Evolutionary conservation across 2,329 filamentous ascomycete genomes (phyloP).

Genomic region (Penicillium sp.): DNA sequence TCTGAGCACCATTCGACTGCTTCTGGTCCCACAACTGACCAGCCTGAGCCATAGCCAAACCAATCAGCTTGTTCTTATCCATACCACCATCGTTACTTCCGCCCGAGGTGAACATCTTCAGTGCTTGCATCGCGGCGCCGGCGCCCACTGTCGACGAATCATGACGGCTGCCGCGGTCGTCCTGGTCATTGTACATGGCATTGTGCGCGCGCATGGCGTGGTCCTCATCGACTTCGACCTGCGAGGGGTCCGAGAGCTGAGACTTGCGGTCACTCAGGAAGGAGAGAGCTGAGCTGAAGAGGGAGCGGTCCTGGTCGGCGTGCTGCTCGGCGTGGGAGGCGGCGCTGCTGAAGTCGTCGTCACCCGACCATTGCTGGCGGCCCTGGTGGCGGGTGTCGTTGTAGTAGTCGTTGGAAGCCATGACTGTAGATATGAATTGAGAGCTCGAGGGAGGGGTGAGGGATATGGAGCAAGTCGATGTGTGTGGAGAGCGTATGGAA

Average conservation of each 20-base stretch:
- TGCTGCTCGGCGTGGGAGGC: slow-evolving; percentile 51
- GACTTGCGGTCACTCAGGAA: slow-evolving; percentile 47
- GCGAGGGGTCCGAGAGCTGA: slow-evolving; percentile 42
- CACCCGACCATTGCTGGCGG: slow-evolving; percentile 10
- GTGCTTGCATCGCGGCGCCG: slow-evolving; percentile 51
- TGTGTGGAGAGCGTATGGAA: background rate
- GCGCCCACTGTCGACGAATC: slow-evolving; percentile 37
- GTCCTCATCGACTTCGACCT: slow-evolving; percentile 55
- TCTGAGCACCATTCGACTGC: slow-evolving; percentile 47
- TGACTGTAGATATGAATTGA: background rate
- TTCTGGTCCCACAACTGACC: slow-evolving; percentile 67
- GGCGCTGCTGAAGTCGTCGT: slow-evolving; percentile 51
- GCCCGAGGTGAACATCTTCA: slow-evolving; percentile 68
- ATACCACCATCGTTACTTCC: slow-evolving; percentile 37
- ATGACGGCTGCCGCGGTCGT: slow-evolving; percentile 36
- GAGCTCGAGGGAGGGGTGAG: background rate
- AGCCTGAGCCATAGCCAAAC: slow-evolving; percentile 81
- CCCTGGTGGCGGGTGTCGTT: slow-evolving; percentile 14
- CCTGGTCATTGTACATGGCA: slow-evolving; percentile 58
- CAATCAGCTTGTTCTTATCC: slow-evolving; percentile 73
- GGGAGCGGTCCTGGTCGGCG: slow-evolving; percentile 44
- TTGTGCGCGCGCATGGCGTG: slow-evolving; percentile 70
- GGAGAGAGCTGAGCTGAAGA: slow-evolving; percentile 54
- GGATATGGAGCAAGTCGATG: background rate
- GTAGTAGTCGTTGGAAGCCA: slow-evolving; percentile 1